Conservation (phyloP, 495 filamentous ascomycete species). For the Rostrohypoxylon terebratum region DNA sequence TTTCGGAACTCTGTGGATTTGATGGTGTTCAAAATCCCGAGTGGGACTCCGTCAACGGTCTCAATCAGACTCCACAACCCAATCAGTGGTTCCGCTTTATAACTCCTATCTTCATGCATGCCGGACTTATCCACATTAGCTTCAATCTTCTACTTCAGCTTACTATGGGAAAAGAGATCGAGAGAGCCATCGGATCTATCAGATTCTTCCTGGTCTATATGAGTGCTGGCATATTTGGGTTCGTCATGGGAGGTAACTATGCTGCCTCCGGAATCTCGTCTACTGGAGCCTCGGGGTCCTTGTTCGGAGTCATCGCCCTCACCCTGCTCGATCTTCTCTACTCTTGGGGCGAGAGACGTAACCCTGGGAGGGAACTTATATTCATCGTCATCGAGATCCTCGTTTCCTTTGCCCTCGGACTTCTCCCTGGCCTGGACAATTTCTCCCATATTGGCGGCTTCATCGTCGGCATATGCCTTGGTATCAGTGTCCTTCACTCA, state of each 20-base stretch:
- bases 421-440: constrained; percentile 94
- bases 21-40: constrained; percentile 73
- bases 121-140: constrained; percentile 90
- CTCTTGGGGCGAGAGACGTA: constrained; percentile 81
- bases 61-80: constrained; percentile 64
- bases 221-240: constrained; percentile 92
- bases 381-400: constrained; percentile 86
- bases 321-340: constrained; percentile 90
- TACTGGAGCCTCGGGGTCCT: constrained; percentile 85
- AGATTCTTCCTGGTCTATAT: constrained; percentile 91
- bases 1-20: constrained; percentile 87
- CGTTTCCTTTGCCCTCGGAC: constrained; percentile 91
- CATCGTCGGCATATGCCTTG: constrained; percentile 88
- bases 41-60: constrained; percentile 56
- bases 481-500: constrained; percentile 87
- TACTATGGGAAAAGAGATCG: constrained; percentile 89
- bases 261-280: constrained; percentile 82
- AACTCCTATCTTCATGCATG: constrained; percentile 93
- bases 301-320: constrained; percentile 93
- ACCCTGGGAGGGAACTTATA: constrained; percentile 80
- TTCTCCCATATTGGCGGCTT: constrained; percentile 98
- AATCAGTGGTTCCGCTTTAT: constrained; percentile 99
- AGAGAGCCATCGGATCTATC: constrained; percentile 84
- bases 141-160: constrained; percentile 95
- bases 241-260: constrained; percentile 94